Evolutionary conservation across 148 eudicot genomes (phyloP), one percentile per base, ranked within the genome.

Genomic region (Bassia scoparia): DNA sequence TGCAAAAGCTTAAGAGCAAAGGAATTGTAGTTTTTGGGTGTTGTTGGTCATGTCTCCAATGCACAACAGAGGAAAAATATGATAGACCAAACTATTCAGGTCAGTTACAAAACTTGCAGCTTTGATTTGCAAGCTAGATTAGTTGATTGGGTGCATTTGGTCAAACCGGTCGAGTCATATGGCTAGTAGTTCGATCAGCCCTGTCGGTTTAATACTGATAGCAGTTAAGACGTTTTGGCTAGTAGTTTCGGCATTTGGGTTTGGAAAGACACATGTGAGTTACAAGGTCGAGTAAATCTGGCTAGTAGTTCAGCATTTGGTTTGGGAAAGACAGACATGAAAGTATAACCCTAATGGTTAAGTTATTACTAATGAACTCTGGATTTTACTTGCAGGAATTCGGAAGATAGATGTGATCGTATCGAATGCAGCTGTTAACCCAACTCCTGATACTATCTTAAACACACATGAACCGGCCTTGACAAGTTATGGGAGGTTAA

Each of bases 401-500:
- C 74, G 96, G 99, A 88, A 87, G 81, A 83, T 95, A 50, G 96
- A 95, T 21, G 92, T 95, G 66, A 53, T 95, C 52, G 85, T 95
- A 77, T 95, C 94, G 44, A 95, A 95, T 82, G 97, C 97, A 54
- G 98, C 97, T 70, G 97, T 83, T 69, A 95, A 89, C 83, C 98
- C 99, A 7, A 48, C 90, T 23, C 78, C 78, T 46, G 86, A 86
- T 74, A 56, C 74, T 62, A 87, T 92, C 46, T 77, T 95, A 77
- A 84, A 87, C 61, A 81, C 85, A 14, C 81, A 88, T 82, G 99
- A 91, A 85, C 79, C 96, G 5, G 89, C 83, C 91, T 95, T 23
- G 96, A 95, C 80, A 95, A 95, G 79, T 71, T 95, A 69, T 95
- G 97, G 99, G 99, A 95, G 69, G 83, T 92, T 68, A 95, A 95